A percentile compares a stretch with the other conserved stretches of the same genome.
Conservation (phyloP, 352 stramenopile species). For the Pythium vanterpoolii region DNA sequence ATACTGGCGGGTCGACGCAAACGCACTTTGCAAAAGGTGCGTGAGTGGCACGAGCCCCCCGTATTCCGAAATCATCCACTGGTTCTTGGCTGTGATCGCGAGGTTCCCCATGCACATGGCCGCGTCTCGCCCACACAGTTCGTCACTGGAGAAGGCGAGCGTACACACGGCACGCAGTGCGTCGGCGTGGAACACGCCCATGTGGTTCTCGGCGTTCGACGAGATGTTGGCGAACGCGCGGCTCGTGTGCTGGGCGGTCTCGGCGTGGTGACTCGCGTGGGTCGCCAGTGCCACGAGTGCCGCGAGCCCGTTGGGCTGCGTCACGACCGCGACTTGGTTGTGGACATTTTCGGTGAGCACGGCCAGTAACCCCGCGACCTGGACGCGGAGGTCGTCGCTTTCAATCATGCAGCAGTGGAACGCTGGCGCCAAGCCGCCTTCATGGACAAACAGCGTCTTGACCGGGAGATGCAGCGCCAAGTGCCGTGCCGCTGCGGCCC, state of each 20-base stretch:
- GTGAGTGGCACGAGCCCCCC: conserved; percentile 85
- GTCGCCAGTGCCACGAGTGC: conserved; percentile 60
- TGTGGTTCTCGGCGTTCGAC: conserved; percentile 91
- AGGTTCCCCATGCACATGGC: conserved; percentile 94
- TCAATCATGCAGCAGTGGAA: conserved; percentile 57
- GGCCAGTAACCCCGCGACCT: conserved; percentile 86
- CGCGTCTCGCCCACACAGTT: conserved; percentile 89
- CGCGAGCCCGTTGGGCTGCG: conserved; percentile 58
- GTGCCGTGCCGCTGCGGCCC: conserved; percentile 84
- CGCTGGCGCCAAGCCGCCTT: conserved; percentile 59
- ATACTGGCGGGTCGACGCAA: conserved; percentile 73
- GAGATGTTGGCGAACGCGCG: conserved; percentile 90
- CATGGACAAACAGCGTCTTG: conserved; percentile 65
- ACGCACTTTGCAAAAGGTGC: conserved; percentile 66
- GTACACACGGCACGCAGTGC: conserved; percentile 80
- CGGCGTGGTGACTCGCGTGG: conserved; percentile 53
- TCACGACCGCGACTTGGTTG: conserved; percentile 88
- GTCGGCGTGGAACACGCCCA: conserved; percentile 75
- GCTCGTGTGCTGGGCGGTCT: conserved; percentile 88
- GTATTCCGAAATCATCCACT: conserved; percentile 85
- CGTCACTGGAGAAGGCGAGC: conserved; percentile 66
- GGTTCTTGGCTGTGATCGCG: conserved; percentile 88
- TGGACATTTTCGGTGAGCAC: conserved; percentile 91
- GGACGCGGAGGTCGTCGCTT: conserved; percentile 83
- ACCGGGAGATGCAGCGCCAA: conserved; percentile 77